Base-by-base conservation (phyloP, 805 yeast genomes). In the Grigorovia humatica region DNA sequence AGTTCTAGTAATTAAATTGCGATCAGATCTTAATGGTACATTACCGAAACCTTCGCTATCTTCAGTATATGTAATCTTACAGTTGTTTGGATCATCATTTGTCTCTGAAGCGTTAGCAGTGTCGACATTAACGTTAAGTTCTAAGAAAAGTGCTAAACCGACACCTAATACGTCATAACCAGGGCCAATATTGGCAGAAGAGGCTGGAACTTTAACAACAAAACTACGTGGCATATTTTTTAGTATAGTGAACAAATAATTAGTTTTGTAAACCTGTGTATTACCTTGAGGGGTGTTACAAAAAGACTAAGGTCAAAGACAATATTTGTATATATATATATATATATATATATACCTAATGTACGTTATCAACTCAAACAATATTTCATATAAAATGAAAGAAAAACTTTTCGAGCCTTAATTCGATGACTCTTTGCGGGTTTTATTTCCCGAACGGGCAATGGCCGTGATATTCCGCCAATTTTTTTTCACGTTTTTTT, bases 181-280 rank as follows among this genome's bases (percentile, higher is more conserved):
- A 9, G 99, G 99, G 9, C 99, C 99, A 49, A 93, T 91, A 63
- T 93, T 93, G 62, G 99, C 99, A 48, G 96, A 86, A 5, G 98
- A 90, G 7, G 98, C 96, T 4, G 99, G 99, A 17, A 91, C 93
- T 51, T 79, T 80, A 59, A 88, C 78, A 45, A 66, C 68, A 68
- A 84, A 84, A 51, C 75, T 72, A 54, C 80, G 74, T 51, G 68
- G 57, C 80, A 72, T 76, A n/a, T 47, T 32, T n/a, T 12, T 4
- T 2, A 32, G 8, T 32, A 32, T 23, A 23, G 6, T 23, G 27
- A 23, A 23, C 27, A 6, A 23, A 23, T 23, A 6, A 23, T 23
- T 23, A 23, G 27, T 23, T 6, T 23, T 23, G 27, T 23, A 23
- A 23, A 23, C 3, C n/a, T 23, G 27, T 23, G 27, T 23, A 23